phyloP scores from a whole-genome alignment of 2,329 filamentous ascomycete species.

The Pseudocercospora vitis region DNA sequence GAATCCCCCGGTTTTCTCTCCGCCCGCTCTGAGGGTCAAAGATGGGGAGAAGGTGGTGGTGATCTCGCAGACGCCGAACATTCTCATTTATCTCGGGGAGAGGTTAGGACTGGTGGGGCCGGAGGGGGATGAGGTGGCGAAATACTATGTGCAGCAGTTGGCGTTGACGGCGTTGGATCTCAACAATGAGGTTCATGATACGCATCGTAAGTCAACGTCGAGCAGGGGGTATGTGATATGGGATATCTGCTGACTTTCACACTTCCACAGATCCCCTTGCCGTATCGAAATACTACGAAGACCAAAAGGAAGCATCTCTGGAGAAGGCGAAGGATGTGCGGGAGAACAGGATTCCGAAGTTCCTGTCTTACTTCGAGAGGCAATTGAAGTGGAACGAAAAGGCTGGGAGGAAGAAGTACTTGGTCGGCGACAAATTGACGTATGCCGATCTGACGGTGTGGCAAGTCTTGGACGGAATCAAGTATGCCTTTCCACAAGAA shows the following conservation, averaged over 20 bases:
- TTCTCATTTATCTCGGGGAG: constrained; percentile 68
- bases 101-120: constrained; percentile 59
- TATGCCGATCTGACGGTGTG: constrained; percentile 74
- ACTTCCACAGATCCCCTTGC: not conserved
- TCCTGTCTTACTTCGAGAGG: constrained; percentile 68
- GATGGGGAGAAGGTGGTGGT: constrained; percentile 54
- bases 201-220: constrained; percentile 59
- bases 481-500: constrained; percentile 70
- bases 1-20: constrained; percentile 67
- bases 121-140: constrained; percentile 47
- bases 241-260: too few species aligned
- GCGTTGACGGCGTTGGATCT: constrained; percentile 70
- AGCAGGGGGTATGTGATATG: too few species aligned
- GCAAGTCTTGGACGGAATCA: constrained; percentile 60
- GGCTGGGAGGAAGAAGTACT: constrained; percentile 59
- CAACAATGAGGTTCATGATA: constrained; percentile 70
- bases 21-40: constrained; percentile 61
- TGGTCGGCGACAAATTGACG: constrained; percentile 65
- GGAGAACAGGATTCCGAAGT: constrained; percentile 67
- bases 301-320: constrained; percentile 69
- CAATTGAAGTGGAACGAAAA: constrained; percentile 60
- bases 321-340: constrained; percentile 60
- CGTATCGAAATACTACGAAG: constrained; percentile 63
- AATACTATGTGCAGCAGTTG: constrained; percentile 63
- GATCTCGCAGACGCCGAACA: constrained; percentile 70